These are phyloP conservation scores for Aphanomyces astaci DNA, from an alignment of 352 stramenopile species.

Conservation along the genomic window DNA sequence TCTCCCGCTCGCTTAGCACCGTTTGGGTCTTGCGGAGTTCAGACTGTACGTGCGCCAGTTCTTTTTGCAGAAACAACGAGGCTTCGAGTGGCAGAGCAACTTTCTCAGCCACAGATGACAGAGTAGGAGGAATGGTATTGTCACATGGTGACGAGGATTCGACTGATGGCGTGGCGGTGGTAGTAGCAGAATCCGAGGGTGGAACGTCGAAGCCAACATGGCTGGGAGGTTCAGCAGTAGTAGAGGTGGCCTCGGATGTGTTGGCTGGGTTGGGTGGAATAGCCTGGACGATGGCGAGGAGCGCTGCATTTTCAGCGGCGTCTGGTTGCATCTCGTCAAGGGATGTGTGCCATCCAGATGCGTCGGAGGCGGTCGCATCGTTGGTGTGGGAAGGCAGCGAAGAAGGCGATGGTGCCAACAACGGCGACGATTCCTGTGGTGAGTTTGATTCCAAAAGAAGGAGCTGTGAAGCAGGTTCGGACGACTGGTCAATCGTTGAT, in stretches of 20 bases:
- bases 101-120: background rate
- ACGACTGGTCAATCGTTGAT: too few relatives aligned
- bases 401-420: background rate
- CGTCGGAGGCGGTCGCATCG: background rate
- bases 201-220: too few relatives aligned
- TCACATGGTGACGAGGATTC: too few relatives aligned
- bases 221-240: too few relatives aligned
- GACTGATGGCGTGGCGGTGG: too few relatives aligned
- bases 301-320: background rate
- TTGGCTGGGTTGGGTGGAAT: background rate
- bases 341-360: background rate
- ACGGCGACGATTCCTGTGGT: too few relatives aligned
- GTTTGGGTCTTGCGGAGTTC: conserved; percentile 22
- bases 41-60: conserved; percentile 6
- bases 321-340: background rate
- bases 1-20: conserved; percentile 48
- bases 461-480: too few relatives aligned
- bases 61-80: background rate
- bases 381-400: background rate
- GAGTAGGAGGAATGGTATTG: background rate
- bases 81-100: background rate
- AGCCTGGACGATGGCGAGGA: background rate
- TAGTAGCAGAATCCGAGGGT: too few relatives aligned
- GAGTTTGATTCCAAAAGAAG: too few relatives aligned
- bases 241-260: too few relatives aligned